Base-by-base conservation (phyloP, 140 eudicot genomes). In the Bidens hawaiensis region DNA sequence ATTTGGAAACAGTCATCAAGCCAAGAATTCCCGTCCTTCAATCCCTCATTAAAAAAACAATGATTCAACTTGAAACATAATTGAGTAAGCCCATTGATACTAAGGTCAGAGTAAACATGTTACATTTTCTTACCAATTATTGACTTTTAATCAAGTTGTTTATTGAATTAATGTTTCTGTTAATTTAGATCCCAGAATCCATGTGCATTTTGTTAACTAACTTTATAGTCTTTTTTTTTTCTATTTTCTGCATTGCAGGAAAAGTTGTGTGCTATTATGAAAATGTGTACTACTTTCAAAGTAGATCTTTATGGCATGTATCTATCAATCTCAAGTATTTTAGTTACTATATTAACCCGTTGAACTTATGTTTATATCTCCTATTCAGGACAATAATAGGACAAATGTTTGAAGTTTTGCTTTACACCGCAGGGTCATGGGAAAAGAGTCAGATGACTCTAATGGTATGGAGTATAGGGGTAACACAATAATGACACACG, bases 231-330 rank as follows among this genome's bases (percentile, higher is more conserved):
- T 41, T 24, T 33, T 51, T n/a, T 42, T 14, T 30, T 21, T 15
- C 3, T 26, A 14, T 54, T 52, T 46, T 64, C 26, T 70, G 62
- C 55, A 19, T 62, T 69, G 70, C 85, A 91, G 98, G 98, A 96
- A 21, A 91, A 87, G 30, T 50, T 91, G 74, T 84, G 82, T 72
- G 84, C 82, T 91, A 91, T 76, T 18, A 87, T 91, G 98, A 95
- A 91, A 75, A 91, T 91, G 46, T 84, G 91, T 23, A 95, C 93
- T 63, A 75, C 75, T 25, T 91, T 91, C 76, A 91, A 91, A 75
- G 98, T 87, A 68, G 96, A 91, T 82, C 95, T 91, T 55, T 96
- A 91, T 75, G 96, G 98, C 75, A 79, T 74, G 98, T 87, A 87
- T 34, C 95, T 78, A 71, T 71, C 53, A 8, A 38, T 8, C 36